phyloP scores from a whole-genome alignment of 2,329 filamentous ascomycete genomes.

The Nannizzia gypsea region DNA sequence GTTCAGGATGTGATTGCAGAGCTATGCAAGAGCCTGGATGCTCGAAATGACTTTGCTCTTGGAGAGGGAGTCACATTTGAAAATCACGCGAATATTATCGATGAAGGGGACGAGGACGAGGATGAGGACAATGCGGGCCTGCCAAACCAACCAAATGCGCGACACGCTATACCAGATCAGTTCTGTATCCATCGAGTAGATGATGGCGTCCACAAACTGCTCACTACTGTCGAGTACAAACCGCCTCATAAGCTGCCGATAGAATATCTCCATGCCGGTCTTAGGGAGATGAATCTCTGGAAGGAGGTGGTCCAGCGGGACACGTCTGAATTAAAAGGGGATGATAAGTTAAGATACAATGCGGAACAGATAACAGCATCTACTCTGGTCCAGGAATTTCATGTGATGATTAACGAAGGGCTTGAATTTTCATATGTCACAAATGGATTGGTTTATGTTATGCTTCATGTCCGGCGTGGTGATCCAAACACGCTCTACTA shows the following conservation, averaged over 20 bases:
- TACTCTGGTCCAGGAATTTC: slow-evolving; percentile 11
- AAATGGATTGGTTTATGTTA: slow-evolving; percentile 4
- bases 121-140: not conserved
- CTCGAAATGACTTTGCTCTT: not conserved
- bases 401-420: slow-evolving; percentile 13
- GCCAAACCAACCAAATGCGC: slow-evolving; percentile 5
- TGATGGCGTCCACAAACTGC: not conserved
- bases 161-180: slow-evolving; percentile 14
- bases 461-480: slow-evolving; percentile 15
- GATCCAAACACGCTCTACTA: slow-evolving; percentile 21
- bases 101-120: slow-evolving; percentile 9
- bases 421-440: slow-evolving; percentile 11
- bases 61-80: slow-evolving; percentile 15
- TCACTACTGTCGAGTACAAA: slow-evolving; percentile 16
- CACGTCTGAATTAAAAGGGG: slow-evolving; percentile 11
- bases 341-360: slow-evolving; percentile 17
- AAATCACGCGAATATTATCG: slow-evolving; percentile 12
- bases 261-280: slow-evolving; percentile 11
- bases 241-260: slow-evolving; percentile 16
- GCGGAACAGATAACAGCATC: slow-evolving; percentile 16
- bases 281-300: slow-evolving; percentile 14
- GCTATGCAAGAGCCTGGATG: slow-evolving; percentile 14
- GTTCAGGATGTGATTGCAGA: slow-evolving; percentile 17
- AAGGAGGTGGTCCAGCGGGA: slow-evolving; percentile 15
- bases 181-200: slow-evolving; percentile 13